Conservation (phyloP, 352 stramenopile species). For the Phytophthora capsici region DNA sequence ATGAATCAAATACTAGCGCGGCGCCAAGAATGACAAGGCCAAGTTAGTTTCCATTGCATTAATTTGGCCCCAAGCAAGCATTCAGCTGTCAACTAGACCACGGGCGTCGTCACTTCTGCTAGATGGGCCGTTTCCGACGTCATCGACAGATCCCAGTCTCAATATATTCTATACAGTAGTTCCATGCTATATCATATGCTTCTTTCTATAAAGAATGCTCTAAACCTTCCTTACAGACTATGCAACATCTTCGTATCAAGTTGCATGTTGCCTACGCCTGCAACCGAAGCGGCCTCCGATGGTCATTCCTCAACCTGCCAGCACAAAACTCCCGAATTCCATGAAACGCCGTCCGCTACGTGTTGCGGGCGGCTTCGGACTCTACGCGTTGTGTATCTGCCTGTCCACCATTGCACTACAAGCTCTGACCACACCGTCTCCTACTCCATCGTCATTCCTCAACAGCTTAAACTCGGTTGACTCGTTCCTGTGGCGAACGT, state of each 20-base stretch:
- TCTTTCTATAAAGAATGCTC: neutral
- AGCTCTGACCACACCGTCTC: conserved; percentile 26
- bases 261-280: conserved; percentile 6
- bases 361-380: conserved; percentile 18
- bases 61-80: neutral
- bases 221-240: neutral
- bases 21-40: neutral
- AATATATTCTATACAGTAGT: neutral
- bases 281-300: conserved; percentile 1
- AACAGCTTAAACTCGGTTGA: conserved; percentile 24
- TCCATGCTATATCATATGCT: neutral
- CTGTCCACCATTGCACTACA: conserved; percentile 38
- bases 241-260: neutral
- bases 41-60: neutral
- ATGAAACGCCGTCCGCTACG: conserved; percentile 41
- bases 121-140: conserved; percentile 13
- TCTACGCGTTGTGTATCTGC: conserved; percentile 37
- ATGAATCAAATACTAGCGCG: neutral
- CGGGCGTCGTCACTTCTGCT: conserved; percentile 19
- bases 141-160: neutral
- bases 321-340: neutral
- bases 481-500: conserved; percentile 18
- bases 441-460: conserved; percentile 22
- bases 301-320: conserved; percentile 16
- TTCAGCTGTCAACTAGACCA: neutral